Evolutionary conservation across 2,329 filamentous ascomycete species (phyloP).

Genomic region (Pestalotiopsis sp.): DNA sequence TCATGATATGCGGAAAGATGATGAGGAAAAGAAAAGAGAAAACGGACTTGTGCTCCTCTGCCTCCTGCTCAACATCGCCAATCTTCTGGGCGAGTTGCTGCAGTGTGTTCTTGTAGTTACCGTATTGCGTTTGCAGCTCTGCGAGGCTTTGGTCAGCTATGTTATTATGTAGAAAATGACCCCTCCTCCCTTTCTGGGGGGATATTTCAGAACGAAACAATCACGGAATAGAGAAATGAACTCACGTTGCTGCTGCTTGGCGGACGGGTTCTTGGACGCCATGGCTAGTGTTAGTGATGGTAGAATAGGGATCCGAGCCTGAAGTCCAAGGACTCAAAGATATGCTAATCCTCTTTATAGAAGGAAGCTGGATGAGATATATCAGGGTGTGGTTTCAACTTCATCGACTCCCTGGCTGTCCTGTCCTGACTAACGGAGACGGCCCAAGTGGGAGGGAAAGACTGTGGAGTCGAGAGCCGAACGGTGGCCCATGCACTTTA

Average conservation of each 20-base stretch:
- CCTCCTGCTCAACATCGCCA: conserved; percentile 94
- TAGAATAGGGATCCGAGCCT: not conserved
- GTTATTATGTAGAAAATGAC: not conserved
- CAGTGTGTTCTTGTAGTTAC: conserved; percentile 75
- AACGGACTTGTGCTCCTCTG: conserved; percentile 94
- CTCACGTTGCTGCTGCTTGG: conserved; percentile 76
- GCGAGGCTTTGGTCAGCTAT: not conserved
- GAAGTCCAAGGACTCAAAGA: not conserved
- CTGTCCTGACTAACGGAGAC: not conserved
- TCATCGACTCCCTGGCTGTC: not conserved
- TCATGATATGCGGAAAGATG: not conserved
- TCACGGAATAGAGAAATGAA: not conserved
- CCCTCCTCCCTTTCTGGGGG: not conserved
- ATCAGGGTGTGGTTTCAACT: not conserved
- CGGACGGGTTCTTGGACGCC: conserved; percentile 54
- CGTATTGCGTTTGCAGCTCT: conserved; percentile 83
- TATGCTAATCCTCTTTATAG: not conserved
- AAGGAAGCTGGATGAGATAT: not conserved
- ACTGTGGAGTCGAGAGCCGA: not conserved
- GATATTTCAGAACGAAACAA: not conserved
- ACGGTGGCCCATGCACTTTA: conserved; percentile 9
- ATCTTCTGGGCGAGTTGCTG: conserved; percentile 96
- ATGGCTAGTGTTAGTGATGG: conserved; percentile 30
- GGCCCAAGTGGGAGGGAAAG: not conserved
- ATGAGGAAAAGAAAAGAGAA: not conserved